A percentile compares a stretch with the other conserved stretches of the same genome.
These are phyloP conservation scores for Colletotrichum sojae DNA, from an alignment of 2,329 filamentous ascomycete species.

Conservation along the genomic window DNA sequence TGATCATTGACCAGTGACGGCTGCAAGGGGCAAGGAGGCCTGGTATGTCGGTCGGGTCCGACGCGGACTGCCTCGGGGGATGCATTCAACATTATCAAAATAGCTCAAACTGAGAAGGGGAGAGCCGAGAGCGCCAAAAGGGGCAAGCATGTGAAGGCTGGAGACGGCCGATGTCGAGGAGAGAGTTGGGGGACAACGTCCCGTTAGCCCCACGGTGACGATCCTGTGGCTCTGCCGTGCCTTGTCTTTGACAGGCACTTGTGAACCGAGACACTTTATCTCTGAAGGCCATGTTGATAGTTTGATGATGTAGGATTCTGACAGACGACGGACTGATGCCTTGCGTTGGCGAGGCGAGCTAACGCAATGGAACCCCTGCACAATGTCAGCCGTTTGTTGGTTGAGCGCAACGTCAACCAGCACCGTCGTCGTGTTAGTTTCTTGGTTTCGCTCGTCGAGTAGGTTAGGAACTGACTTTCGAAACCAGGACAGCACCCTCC, in stretches of 20 bases:
- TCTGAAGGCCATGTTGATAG: conserved; percentile 18
- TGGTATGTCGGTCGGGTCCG: conserved; percentile 28
- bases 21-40: conserved; percentile 5
- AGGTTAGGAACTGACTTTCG: not conserved
- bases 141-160: conserved; percentile 31
- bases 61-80: conserved; percentile 21
- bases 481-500: conserved; percentile 6
- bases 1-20: conserved; percentile 11
- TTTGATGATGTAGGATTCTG: conserved; percentile 28
- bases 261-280: conserved; percentile 12
- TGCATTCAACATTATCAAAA: conserved; percentile 16
- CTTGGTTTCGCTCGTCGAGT: conserved; percentile 14
- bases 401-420: conserved; percentile 29
- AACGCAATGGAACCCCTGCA: conserved; percentile 10
- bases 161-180: conserved; percentile 26
- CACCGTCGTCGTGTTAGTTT: conserved; percentile 9
- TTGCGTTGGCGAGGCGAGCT: conserved; percentile 26
- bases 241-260: conserved; percentile 10
- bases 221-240: conserved; percentile 30
- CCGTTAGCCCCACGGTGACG: conserved; percentile 27
- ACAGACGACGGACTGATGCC: conserved; percentile 19
- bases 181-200: conserved; percentile 14
- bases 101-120: conserved; percentile 22
- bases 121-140: conserved; percentile 12
- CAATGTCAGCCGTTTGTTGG: conserved; percentile 21